These are phyloP conservation scores for Beauveria sp. DNA, from an alignment of 2,329 filamentous ascomycete species.

Conservation along the genomic window DNA sequence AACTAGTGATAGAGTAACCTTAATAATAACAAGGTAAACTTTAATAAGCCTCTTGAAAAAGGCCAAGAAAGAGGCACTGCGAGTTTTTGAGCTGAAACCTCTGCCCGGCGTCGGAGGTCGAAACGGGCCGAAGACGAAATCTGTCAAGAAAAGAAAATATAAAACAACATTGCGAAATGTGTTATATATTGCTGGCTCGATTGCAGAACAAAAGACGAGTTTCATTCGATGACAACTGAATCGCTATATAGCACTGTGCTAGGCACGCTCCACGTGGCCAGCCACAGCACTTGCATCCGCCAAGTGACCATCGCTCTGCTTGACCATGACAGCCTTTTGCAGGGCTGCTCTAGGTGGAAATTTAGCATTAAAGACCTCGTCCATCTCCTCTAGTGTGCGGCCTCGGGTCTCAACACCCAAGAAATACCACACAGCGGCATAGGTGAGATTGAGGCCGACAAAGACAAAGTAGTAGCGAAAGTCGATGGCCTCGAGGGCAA, in stretches of 20 bases:
- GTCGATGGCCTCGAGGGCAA: constrained; percentile 23
- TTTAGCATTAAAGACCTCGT: constrained; percentile 31
- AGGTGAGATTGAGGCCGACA: constrained; percentile 24
- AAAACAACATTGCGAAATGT: not conserved
- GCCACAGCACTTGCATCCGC: constrained; percentile 11
- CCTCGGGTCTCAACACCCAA: constrained; percentile 24
- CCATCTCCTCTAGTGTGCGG: constrained; percentile 36
- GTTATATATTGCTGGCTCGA: no score
- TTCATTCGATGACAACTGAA: not conserved
- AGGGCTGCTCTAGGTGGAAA: constrained; percentile 31
- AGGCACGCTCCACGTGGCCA: not conserved
- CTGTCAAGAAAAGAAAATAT: no score
- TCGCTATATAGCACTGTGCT: not conserved
- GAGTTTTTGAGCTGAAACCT: no score
- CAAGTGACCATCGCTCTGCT: constrained; percentile 16
- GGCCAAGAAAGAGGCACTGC: no score
- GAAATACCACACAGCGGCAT: constrained; percentile 21
- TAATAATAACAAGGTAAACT: no score
- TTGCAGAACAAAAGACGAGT: no score
- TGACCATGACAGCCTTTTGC: constrained; percentile 23
- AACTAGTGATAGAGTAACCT: no score
- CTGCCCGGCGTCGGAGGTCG: no score
- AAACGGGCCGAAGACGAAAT: no score
- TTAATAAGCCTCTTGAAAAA: no score
- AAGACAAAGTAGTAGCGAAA: constrained; percentile 26